These are phyloP conservation scores for Gamarada debralockiae DNA, from an alignment of 495 filamentous ascomycete genomes.

Conservation along the genomic window DNA sequence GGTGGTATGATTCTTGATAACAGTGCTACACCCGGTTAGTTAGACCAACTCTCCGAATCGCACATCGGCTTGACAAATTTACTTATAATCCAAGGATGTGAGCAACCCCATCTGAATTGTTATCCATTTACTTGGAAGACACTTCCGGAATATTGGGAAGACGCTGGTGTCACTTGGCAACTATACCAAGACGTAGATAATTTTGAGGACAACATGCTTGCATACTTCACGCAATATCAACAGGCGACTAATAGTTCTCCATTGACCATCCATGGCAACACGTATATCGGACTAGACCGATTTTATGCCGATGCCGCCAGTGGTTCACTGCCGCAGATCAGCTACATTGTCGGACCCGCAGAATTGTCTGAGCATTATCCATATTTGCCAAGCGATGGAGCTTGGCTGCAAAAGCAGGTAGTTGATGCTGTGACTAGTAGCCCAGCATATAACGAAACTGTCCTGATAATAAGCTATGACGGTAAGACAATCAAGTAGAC, in stretches of 20 bases:
- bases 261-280: conserved; percentile 27
- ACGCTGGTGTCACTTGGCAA: conserved; percentile 31
- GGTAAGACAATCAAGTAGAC: conserved; percentile 9
- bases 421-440: conserved; percentile 26
- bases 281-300: conserved; percentile 43
- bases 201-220: conserved; percentile 51
- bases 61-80: too few relatives aligned
- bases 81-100: conserved; percentile 26
- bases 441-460: conserved; percentile 28
- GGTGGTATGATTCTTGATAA: conserved; percentile 30
- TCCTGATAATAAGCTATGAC: conserved; percentile 29
- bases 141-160: conserved; percentile 25
- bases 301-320: conserved; percentile 48
- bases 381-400: conserved; percentile 49
- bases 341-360: conserved; percentile 47
- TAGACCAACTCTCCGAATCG: too few relatives aligned
- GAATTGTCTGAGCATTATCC: conserved; percentile 51
- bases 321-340: conserved; percentile 48
- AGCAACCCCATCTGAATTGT: conserved; percentile 17
- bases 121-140: conserved; percentile 30
- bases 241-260: conserved; percentile 32
- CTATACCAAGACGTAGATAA: conserved; percentile 40
- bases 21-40: conserved; percentile 23
- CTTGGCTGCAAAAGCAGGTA: conserved; percentile 45
- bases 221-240: conserved; percentile 51